phyloP scores from a whole-genome alignment of 2,329 filamentous ascomycete genomes.

The Phyllosticta capitalensis region DNA sequence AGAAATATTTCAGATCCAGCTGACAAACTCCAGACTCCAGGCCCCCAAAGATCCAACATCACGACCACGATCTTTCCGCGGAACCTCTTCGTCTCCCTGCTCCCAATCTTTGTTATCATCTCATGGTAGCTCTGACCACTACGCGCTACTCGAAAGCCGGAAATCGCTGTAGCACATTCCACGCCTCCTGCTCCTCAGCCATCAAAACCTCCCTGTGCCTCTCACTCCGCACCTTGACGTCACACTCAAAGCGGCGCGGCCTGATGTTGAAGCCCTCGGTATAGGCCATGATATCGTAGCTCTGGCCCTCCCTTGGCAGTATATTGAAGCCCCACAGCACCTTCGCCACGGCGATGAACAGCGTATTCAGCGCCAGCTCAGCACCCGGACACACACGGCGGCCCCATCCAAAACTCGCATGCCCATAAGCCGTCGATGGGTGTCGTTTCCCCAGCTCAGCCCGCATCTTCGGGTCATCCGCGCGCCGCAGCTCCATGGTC shows the following conservation, averaged over 20 bases:
- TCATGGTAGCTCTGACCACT: not conserved
- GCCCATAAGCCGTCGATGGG: constrained; percentile 21
- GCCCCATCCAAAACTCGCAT: constrained; percentile 28
- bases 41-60: no score
- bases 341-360: constrained; percentile 25
- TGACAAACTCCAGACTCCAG: no score
- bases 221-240: constrained; percentile 25
- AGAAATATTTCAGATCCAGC: no score
- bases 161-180: constrained; percentile 3
- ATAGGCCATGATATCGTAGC: constrained; percentile 31
- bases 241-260: constrained; percentile 27
- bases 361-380: constrained; percentile 22
- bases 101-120: not conserved
- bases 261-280: constrained; percentile 34
- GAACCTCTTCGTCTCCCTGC: not conserved
- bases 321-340: constrained; percentile 29
- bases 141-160: constrained; percentile 2
- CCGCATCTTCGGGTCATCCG: not conserved
- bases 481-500: not conserved
- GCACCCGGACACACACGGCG: constrained; percentile 24
- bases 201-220: constrained; percentile 21
- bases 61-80: no score
- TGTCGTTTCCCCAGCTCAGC: constrained; percentile 9
- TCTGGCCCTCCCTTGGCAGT: constrained; percentile 17
- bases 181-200: constrained; percentile 15